Percentiles rank a stretch among this genome's conserved stretches.
phyloP scores from a whole-genome alignment of 148 eudicot genomes.

The Cornus kousa region DNA sequence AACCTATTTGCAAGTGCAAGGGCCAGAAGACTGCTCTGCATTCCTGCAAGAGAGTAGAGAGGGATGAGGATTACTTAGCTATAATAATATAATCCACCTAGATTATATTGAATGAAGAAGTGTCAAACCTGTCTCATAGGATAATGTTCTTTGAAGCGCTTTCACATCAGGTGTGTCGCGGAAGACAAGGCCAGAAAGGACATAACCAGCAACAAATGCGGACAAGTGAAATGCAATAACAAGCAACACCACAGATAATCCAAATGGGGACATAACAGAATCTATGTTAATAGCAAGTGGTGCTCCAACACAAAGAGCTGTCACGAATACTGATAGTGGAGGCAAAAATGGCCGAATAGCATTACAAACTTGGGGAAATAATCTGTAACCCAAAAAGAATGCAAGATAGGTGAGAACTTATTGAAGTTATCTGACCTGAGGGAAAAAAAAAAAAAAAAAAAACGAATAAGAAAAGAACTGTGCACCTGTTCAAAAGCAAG shows the following conservation, averaged over 20 bases:
- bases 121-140: constrained; percentile 68
- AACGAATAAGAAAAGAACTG: no score
- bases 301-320: constrained; percentile 83
- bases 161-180: constrained; percentile 54
- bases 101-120: background rate
- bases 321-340: constrained; percentile 77
- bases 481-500: constrained; percentile 64
- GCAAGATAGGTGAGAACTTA: background rate
- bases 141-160: constrained; percentile 77
- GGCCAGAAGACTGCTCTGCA: constrained; percentile 86
- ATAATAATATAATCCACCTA: background rate
- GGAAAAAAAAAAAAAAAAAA: no score
- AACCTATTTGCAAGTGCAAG: constrained; percentile 76
- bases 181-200: constrained; percentile 56
- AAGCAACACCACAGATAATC: constrained; percentile 59
- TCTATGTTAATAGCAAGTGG: constrained; percentile 74
- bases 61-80: background rate
- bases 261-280: constrained; percentile 72
- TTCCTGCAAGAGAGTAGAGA: constrained; percentile 37
- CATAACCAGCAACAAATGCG: constrained; percentile 63
- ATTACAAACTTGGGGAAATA: constrained; percentile 51
- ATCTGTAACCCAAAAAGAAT: constrained; percentile 31
- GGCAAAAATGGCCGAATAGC: constrained; percentile 69
- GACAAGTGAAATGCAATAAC: constrained; percentile 60
- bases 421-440: no score